These are phyloP conservation scores for Colletotrichum tofieldiae DNA, from an alignment of 2,329 filamentous ascomycete genomes.

Conservation along the genomic window DNA sequence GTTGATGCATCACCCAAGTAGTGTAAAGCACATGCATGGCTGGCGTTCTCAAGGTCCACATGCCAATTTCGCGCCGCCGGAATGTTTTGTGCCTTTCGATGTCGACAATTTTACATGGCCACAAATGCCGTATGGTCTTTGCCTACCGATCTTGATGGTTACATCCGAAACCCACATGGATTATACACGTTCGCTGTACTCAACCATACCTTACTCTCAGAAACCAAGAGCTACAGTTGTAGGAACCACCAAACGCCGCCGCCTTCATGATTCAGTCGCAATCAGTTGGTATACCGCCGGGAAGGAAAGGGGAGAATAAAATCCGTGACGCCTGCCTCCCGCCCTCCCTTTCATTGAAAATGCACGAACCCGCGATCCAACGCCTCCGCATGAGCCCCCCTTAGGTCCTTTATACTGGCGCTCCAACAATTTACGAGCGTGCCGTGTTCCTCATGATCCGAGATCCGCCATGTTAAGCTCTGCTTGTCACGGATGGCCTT, in stretches of 20 bases:
- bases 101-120: too few relatives aligned
- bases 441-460: background rate
- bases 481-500: constrained; percentile 63
- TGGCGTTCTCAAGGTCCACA: background rate
- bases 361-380: constrained; percentile 10
- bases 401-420: background rate
- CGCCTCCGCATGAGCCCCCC: background rate
- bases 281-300: constrained; percentile 30
- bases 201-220: background rate
- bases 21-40: background rate
- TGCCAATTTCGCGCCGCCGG: background rate
- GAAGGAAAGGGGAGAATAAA: background rate
- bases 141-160: background rate
- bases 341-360: constrained; percentile 5
- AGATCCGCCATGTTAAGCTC: constrained; percentile 54
- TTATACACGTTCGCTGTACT: background rate
- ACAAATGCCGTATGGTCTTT: background rate
- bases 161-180: background rate
- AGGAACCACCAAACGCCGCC: constrained; percentile 26
- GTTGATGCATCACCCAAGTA: background rate
- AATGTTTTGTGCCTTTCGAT: background rate
- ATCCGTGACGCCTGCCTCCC: constrained; percentile 21
- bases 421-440: background rate
- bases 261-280: constrained; percentile 5
- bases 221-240: background rate